Base-by-base conservation (phyloP, 176 grass and related monocot genomes). In the Oryza longistaminata region DNA sequence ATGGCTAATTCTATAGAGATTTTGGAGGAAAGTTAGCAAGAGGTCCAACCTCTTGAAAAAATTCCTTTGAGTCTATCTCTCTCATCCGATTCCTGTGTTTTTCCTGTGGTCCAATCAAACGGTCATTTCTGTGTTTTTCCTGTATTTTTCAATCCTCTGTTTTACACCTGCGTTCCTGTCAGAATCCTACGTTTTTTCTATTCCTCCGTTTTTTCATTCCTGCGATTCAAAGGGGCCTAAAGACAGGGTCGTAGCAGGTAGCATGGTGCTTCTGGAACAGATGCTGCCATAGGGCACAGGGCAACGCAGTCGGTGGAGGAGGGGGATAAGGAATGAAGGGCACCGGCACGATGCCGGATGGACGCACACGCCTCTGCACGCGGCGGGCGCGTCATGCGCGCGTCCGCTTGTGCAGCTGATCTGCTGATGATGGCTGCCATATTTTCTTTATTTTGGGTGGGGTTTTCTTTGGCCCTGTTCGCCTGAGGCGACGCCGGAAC, bases 401-500 rank as follows among this genome's bases (percentile, higher is more conserved):
- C 72, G 49, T 11, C 22, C 19, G 21, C 3, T 82, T 9, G 15
- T 11, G 6, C 34, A 35, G 34, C 34, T 35, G 1, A 1, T 19
- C 11, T 6, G 35, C 35, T 37, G 35, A 37, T 35, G 70, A 74
- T 12, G 21, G 70, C 34, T 12, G 44, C 44, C 44, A 46, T 46
- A 49, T 62, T 39, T 22, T 24, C 27, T 27, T 27, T 27, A 27
- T 26, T 58, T 31, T 31, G 29, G 21, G 14, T 43, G 39, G 66
- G n/a, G n/a, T 37, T n/a, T 25, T 35, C 27, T 48, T 12, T 5
- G 0, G 68, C 78, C 48, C 17, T 62, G 71, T 70, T 70, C 8
- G 58, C 39, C 49, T 69, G 85, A 90, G 17, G 64, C 81, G 89
- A 90, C 89, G 85, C 79, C 1, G 80, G 75, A 90, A 87, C 53